These are phyloP conservation scores for Populus alba DNA, from an alignment of 345 rosid species.

Conservation along the genomic window DNA sequence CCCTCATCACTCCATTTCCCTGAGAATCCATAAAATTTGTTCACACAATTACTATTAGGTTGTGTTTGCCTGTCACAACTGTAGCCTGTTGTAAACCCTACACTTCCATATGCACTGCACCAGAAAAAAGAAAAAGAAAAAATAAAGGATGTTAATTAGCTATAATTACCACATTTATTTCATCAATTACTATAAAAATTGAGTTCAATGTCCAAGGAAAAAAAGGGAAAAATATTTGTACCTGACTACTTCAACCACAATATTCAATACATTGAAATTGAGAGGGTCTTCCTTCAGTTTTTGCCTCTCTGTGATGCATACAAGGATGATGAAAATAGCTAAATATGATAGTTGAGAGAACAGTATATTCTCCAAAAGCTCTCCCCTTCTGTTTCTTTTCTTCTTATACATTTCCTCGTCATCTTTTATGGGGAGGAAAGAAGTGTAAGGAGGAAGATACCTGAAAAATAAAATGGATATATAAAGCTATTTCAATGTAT, in stretches of 20 bases:
- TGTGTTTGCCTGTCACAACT: constrained; percentile 33
- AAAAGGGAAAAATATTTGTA: neutral
- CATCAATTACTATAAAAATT: neutral
- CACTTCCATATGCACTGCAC: constrained; percentile 42
- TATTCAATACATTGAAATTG: constrained; percentile 7
- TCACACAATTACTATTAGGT: constrained; percentile 10
- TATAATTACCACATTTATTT: neutral
- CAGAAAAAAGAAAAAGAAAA: neutral
- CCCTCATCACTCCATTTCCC: constrained; percentile 47
- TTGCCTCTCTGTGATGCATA: constrained; percentile 6
- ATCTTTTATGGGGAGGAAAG: constrained; percentile 11
- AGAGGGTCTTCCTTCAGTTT: constrained; percentile 16
- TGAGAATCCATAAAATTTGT: constrained; percentile 33
- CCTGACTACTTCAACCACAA: constrained; percentile 12
- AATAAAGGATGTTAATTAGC: neutral
- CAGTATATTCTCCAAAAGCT: neutral
- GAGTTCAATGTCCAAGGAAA: neutral
- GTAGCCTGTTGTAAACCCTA: constrained; percentile 42
- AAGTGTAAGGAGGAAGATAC: constrained; percentile 65
- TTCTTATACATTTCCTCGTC: neutral
- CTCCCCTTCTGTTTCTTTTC: neutral
- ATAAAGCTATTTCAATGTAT: neutral
- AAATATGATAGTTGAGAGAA: constrained; percentile 15
- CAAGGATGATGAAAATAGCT: neutral
- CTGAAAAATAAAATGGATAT: constrained; percentile 18